Conservation (phyloP, 768 basidiomycete genomes). For the Pisolithus microcarpus region DNA sequence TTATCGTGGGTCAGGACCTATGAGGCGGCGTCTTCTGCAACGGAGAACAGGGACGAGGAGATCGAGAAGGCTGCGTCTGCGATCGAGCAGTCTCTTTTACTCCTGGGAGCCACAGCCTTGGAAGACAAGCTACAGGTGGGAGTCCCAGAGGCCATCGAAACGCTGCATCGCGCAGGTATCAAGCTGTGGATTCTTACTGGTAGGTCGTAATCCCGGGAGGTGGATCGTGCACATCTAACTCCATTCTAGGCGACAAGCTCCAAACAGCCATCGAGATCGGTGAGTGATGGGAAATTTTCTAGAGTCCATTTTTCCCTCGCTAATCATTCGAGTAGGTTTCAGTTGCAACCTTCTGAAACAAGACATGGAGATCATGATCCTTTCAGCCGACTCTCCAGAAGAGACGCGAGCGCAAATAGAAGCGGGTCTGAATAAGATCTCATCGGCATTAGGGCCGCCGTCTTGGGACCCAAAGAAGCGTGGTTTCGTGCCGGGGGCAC, state of each 20-base stretch:
- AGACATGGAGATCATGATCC: slow-evolving; percentile 96
- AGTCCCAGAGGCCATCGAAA: slow-evolving; percentile 93
- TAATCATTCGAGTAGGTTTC: slow-evolving; percentile 42
- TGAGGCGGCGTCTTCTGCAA: slow-evolving; percentile 73
- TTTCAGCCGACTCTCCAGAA: slow-evolving; percentile 75
- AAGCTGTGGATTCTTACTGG: slow-evolving; percentile 98
- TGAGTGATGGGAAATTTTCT: slow-evolving; percentile 10
- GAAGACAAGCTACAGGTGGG: slow-evolving; percentile 98
- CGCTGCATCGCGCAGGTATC: slow-evolving; percentile 86
- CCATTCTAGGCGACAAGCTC: slow-evolving; percentile 74
- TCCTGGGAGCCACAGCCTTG: slow-evolving; percentile 91
- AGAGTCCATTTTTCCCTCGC: not conserved
- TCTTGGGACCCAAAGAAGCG: slow-evolving; percentile 52
- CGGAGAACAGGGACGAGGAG: slow-evolving; percentile 81
- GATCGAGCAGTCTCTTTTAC: slow-evolving; percentile 75
- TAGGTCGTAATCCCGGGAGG: slow-evolving; percentile 23
- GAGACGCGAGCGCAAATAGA: slow-evolving; percentile 82
- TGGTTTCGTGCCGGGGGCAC: slow-evolving; percentile 57
- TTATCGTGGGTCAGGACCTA: slow-evolving; percentile 69
- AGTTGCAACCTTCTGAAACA: slow-evolving; percentile 91
- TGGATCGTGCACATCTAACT: not conserved
- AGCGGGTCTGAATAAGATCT: slow-evolving; percentile 90
- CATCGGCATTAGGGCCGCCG: slow-evolving; percentile 75
- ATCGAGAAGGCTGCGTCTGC: slow-evolving; percentile 81
- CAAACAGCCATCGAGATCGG: slow-evolving; percentile 98